Evolutionary conservation across 495 filamentous ascomycete genomes (phyloP).

Genomic region (Hypoxylon crocopeplum): DNA sequence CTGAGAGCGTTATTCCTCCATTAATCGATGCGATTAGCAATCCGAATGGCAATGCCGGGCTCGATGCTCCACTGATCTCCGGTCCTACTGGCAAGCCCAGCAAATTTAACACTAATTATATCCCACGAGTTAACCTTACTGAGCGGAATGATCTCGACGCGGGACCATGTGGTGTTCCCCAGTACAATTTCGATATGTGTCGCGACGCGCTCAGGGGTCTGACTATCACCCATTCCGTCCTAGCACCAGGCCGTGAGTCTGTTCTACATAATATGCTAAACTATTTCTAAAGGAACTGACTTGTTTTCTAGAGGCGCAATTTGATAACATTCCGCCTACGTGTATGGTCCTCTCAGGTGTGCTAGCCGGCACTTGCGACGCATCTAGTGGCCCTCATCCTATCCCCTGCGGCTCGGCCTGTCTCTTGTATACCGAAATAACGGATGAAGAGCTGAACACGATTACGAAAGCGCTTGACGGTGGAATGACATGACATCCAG

Average conservation of each 20-base stretch:
- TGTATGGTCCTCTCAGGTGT: constrained; percentile 16
- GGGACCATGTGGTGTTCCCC: constrained; percentile 13
- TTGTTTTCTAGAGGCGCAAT: constrained; percentile 1
- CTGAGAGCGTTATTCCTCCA: background rate
- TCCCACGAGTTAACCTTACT: background rate
- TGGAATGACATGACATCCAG: background rate
- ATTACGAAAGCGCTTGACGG: background rate
- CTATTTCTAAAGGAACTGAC: background rate
- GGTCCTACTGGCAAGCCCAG: background rate
- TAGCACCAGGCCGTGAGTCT: background rate
- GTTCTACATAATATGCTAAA: background rate
- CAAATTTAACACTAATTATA: background rate
- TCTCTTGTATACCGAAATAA: constrained; percentile 4
- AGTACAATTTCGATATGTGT: constrained; percentile 19
- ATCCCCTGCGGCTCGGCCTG: constrained; percentile 12
- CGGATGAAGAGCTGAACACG: constrained; percentile 7
- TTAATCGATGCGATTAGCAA: too few species aligned
- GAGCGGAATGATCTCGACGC: background rate
- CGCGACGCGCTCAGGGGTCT: background rate
- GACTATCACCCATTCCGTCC: background rate
- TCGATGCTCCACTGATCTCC: background rate
- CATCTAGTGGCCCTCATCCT: background rate
- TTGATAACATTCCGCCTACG: constrained; percentile 4
- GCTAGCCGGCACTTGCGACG: background rate
- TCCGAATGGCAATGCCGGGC: too few species aligned